Evolutionary conservation across 257 asterid species (phyloP).

Genomic region (Perilla frutescens): DNA sequence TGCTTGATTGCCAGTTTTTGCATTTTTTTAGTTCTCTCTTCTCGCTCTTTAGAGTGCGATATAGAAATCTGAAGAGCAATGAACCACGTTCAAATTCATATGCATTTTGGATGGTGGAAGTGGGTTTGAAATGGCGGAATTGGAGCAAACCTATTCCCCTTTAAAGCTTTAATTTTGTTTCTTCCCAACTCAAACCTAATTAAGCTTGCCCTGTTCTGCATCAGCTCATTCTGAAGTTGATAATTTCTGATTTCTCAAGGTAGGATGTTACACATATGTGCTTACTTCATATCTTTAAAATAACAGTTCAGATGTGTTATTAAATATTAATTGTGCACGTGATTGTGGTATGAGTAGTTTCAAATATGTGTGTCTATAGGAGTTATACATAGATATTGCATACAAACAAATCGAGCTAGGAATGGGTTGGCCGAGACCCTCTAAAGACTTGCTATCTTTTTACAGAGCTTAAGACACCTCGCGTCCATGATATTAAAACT

Average conservation of each 20-base stretch:
- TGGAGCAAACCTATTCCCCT: background rate
- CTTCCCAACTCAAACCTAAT: no score
- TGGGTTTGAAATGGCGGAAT: background rate
- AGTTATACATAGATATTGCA: background rate
- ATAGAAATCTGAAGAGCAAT: background rate
- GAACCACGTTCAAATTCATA: background rate
- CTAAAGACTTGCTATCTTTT: background rate
- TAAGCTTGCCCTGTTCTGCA: no score
- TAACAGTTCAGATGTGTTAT: no score
- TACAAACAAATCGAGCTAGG: background rate
- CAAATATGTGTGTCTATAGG: background rate
- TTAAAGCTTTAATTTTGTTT: background rate
- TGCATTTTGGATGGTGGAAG: background rate
- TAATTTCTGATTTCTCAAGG: no score
- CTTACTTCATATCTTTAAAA: no score
- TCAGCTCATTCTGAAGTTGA: no score
- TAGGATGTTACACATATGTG: no score
- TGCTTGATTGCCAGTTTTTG: slow-evolving; percentile 1
- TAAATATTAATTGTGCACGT: background rate
- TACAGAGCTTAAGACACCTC: background rate
- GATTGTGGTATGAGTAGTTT: background rate
- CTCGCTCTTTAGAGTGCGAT: background rate
- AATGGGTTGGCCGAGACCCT: no score
- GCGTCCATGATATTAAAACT: background rate
- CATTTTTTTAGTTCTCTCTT: background rate